These are phyloP conservation scores for Fonsecaea monophora DNA, from an alignment of 2,329 filamentous ascomycete genomes.

Conservation along the genomic window DNA sequence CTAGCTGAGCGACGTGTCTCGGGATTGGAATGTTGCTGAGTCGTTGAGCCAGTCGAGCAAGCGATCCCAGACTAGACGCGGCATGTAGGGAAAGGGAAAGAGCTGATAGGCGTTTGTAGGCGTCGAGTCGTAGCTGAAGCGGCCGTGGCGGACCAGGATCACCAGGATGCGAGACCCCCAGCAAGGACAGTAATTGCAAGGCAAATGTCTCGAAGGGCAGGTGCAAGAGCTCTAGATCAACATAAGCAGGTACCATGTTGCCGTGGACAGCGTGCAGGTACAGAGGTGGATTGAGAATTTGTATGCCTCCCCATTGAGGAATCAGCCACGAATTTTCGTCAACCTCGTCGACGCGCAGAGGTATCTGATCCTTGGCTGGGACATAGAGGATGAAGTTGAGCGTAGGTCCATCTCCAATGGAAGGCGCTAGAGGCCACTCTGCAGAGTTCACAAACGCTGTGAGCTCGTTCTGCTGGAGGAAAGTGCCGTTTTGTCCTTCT, in stretches of 20 bases:
- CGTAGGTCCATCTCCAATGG: slow-evolving; percentile 86
- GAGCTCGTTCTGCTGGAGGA: slow-evolving; percentile 80
- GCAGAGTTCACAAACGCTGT: slow-evolving; percentile 96
- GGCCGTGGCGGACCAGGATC: slow-evolving; percentile 55
- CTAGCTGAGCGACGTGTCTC: slow-evolving; percentile 81
- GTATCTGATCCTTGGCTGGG: slow-evolving; percentile 70
- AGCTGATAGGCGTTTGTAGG: slow-evolving; percentile 82
- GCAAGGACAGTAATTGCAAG: slow-evolving; percentile 83
- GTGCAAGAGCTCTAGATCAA: slow-evolving; percentile 71
- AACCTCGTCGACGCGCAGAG: slow-evolving; percentile 65
- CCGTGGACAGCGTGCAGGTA: slow-evolving; percentile 41
- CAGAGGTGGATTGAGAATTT: slow-evolving; percentile 66
- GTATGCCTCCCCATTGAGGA: slow-evolving; percentile 89
- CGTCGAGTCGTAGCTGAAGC: slow-evolving; percentile 82
- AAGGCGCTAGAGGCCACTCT: slow-evolving; percentile 94
- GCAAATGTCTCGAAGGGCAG: slow-evolving; percentile 89
- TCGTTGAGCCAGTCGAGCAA: slow-evolving; percentile 82
- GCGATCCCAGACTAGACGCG: slow-evolving; percentile 89
- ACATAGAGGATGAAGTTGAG: slow-evolving; percentile 96
- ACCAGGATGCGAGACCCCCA: slow-evolving; percentile 71
- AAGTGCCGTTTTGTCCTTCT: slow-evolving; percentile 30
- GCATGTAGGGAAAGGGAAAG: slow-evolving; percentile 86
- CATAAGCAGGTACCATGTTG: slow-evolving; percentile 49
- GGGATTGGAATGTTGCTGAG: slow-evolving; percentile 92
- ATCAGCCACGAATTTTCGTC: slow-evolving; percentile 83